A percentile compares a stretch with the other conserved stretches of the same genome.
Evolutionary conservation across 129 eudicot species (phyloP).

Genomic region (Ambrosia trifida): DNA sequence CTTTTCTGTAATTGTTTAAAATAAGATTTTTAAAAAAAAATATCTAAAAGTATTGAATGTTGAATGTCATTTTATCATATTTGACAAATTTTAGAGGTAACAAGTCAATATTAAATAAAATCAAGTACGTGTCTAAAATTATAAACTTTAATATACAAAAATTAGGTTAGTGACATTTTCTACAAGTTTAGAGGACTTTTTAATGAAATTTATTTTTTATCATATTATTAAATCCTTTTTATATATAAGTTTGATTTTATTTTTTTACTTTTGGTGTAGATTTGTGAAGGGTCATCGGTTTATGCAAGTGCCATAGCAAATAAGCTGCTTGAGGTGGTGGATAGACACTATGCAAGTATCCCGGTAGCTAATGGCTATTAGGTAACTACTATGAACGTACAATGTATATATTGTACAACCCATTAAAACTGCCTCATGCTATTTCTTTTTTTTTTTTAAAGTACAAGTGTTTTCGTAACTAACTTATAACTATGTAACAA

Average conservation of each 20-base stretch:
- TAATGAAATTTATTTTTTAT: too few relatives aligned
- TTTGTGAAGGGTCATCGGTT: slow-evolving; percentile 82
- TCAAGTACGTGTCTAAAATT: too few relatives aligned
- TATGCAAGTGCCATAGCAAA: slow-evolving; percentile 94
- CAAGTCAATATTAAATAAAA: too few relatives aligned
- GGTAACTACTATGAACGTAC: slow-evolving; percentile 19
- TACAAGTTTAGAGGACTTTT: too few relatives aligned
- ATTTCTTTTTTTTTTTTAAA: background rate
- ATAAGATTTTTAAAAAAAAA: too few relatives aligned
- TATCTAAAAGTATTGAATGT: too few relatives aligned
- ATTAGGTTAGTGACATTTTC: too few relatives aligned
- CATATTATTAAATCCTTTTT: too few relatives aligned
- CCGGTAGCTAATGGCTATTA: slow-evolving; percentile 54
- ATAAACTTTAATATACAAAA: too few relatives aligned
- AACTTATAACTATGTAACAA: background rate
- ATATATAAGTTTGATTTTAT: background rate
- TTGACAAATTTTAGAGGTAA: too few relatives aligned
- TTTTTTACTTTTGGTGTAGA: slow-evolving; percentile 39
- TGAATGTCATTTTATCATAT: too few relatives aligned
- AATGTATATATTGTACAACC: background rate
- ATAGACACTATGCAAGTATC: slow-evolving; percentile 66
- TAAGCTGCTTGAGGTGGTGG: slow-evolving; percentile 88
- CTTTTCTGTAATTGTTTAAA: too few relatives aligned
- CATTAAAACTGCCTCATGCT: slow-evolving; percentile 3
- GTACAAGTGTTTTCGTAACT: background rate